A percentile compares a stretch with the other conserved stretches of the same genome.
Conservation (phyloP, 495 filamentous ascomycete species). For the Aeminium ludgeri region DNA sequence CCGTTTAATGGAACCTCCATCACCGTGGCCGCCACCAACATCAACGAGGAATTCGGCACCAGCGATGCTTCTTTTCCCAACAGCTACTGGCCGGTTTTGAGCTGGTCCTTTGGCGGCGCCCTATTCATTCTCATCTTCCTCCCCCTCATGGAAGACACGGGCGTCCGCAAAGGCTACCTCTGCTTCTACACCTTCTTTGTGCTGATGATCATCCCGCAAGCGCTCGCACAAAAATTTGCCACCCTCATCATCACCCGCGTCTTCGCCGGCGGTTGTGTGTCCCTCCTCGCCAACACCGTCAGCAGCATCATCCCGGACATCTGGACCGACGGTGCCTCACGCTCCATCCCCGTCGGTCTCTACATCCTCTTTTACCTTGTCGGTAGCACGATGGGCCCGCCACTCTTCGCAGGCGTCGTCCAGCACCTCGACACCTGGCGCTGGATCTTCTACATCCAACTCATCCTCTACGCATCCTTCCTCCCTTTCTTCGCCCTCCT, state of each 20-base stretch:
- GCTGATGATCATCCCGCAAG: slow-evolving; percentile 33
- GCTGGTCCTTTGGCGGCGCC: slow-evolving; percentile 35
- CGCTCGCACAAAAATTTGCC: slow-evolving; percentile 33
- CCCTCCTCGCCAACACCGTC: slow-evolving; percentile 31
- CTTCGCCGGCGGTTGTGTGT: slow-evolving; percentile 32
- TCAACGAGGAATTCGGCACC: slow-evolving; percentile 21
- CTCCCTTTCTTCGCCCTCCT: slow-evolving; percentile 27
- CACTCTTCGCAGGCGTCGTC: slow-evolving; percentile 31
- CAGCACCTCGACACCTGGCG: slow-evolving; percentile 29
- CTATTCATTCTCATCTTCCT: slow-evolving; percentile 31
- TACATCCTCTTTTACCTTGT: slow-evolving; percentile 30
- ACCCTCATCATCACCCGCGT: slow-evolving; percentile 33
- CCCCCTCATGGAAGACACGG: slow-evolving; percentile 37
- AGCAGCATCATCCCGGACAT: slow-evolving; percentile 34
- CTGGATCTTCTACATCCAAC: slow-evolving; percentile 34
- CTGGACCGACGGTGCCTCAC: slow-evolving; percentile 26
- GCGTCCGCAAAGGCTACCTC: slow-evolving; percentile 32
- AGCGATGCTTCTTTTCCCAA: slow-evolving; percentile 33
- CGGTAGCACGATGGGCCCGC: slow-evolving; percentile 31
- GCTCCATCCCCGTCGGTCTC: slow-evolving; percentile 32
- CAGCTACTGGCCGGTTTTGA: slow-evolving; percentile 35
- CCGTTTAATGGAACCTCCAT: slow-evolving; percentile 15
- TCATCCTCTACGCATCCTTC: slow-evolving; percentile 30
- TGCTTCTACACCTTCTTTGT: slow-evolving; percentile 29
- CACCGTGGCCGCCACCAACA: slow-evolving; percentile 7